These are phyloP conservation scores for Salix viminalis DNA, from an alignment of 345 rosid species.

Conservation along the genomic window DNA sequence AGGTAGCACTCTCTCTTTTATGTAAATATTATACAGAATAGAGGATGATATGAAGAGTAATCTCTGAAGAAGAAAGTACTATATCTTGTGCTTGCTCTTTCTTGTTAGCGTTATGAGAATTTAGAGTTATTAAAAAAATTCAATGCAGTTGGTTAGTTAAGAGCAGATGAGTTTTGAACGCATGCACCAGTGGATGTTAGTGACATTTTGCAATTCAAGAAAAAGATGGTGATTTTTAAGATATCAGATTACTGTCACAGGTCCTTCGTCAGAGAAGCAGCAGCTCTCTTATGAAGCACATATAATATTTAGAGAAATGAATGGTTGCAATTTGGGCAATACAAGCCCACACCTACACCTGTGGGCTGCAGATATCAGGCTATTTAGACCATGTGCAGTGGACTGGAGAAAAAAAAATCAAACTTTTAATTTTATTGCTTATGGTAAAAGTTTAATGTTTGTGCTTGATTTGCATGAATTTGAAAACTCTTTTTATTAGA, in stretches of 20 bases:
- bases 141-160: neutral
- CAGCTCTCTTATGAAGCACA: neutral
- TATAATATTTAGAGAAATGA: neutral
- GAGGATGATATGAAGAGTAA: neutral
- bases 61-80: neutral
- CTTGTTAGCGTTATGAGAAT: neutral
- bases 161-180: neutral
- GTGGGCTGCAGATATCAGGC: neutral
- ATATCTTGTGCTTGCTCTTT: neutral
- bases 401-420: neutral
- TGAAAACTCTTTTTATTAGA: neutral
- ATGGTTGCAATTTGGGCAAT: neutral
- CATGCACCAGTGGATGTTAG: neutral
- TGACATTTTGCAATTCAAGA: neutral
- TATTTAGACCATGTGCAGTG: neutral
- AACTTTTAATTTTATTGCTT: neutral
- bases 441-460: neutral
- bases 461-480: neutral
- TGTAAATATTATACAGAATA: neutral
- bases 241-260: neutral
- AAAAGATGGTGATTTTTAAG: neutral
- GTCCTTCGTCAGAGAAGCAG: neutral
- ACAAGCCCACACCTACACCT: neutral
- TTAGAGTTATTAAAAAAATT: neutral
- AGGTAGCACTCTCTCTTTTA: constrained; percentile 33